A percentile compares a stretch with the other conserved stretches of the same genome.
Evolutionary conservation across 1,284 basidiomycete genomes (phyloP).

Genomic region (Ceratobasidium sp.): DNA sequence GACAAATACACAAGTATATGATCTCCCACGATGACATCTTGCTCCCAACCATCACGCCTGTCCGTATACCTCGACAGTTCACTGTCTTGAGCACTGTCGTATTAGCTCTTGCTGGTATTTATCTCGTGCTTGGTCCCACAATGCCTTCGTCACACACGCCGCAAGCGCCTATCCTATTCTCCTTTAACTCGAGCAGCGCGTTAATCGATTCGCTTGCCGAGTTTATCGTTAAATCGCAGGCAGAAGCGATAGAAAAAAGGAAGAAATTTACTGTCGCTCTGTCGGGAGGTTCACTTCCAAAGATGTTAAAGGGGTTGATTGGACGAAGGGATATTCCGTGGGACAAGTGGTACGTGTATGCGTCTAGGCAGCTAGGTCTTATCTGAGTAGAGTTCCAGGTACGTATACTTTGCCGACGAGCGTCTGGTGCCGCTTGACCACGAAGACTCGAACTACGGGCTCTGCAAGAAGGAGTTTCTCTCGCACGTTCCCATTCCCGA

Average conservation of each 20-base stretch:
- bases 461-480: constrained; percentile 82
- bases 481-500: constrained; percentile 83
- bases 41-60: constrained; percentile 53
- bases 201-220: constrained; percentile 76
- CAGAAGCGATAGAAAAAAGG: constrained; percentile 87
- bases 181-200: constrained; percentile 69
- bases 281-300: constrained; percentile 93
- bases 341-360: constrained; percentile 85
- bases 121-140: not conserved
- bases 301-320: constrained; percentile 81
- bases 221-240: constrained; percentile 90
- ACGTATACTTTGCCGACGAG: constrained; percentile 98
- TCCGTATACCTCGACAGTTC: constrained; percentile 57
- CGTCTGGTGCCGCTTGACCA: constrained; percentile 93
- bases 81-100: constrained; percentile 57
- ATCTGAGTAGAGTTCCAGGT: constrained; percentile 65
- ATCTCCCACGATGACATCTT: constrained; percentile 40
- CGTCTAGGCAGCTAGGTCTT: constrained; percentile 32
- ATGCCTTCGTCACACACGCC: constrained; percentile 54
- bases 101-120: constrained; percentile 47
- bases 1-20: constrained; percentile 29
- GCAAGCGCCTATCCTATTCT: constrained; percentile 73
- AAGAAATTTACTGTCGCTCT: constrained; percentile 92
- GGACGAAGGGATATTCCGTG: constrained; percentile 81
- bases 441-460: constrained; percentile 89